Percentiles rank a stretch among this genome's conserved stretches.
These are phyloP conservation scores for Pelargonium australe DNA, from an alignment of 441 rosid species.

Conservation along the genomic window DNA sequence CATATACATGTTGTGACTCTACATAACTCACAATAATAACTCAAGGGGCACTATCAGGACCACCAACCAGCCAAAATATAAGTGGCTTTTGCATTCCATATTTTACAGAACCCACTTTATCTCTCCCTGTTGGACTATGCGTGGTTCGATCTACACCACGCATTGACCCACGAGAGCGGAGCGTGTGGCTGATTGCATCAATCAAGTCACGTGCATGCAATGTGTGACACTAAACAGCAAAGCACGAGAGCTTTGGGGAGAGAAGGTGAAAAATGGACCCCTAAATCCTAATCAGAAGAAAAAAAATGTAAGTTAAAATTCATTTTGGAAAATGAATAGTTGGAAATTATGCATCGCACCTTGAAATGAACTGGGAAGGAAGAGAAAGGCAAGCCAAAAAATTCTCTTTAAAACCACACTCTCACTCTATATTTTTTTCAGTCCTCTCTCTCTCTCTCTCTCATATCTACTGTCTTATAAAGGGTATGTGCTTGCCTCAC, in stretches of 20 bases:
- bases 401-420: conserved; percentile 4
- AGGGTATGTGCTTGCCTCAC: conserved; percentile 45
- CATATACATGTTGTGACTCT: too few relatives aligned
- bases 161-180: neutral
- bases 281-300: conserved; percentile 20
- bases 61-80: too few relatives aligned
- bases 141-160: neutral
- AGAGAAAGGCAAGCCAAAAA: neutral
- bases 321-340: conserved; percentile 7
- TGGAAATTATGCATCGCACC: conserved; percentile 9
- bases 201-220: conserved; percentile 9
- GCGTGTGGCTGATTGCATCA: neutral
- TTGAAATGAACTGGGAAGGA: neutral
- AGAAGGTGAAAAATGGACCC: conserved; percentile 17
- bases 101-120: too few relatives aligned
- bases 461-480: conserved; percentile 32
- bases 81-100: neutral
- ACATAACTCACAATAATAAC: too few relatives aligned
- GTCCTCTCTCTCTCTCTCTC: conserved; percentile 18
- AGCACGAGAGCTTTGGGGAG: neutral
- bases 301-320: conserved; percentile 7
- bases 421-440: conserved; percentile 1
- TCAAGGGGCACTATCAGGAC: too few relatives aligned
- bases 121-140: neutral
- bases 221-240: conserved; percentile 15